A percentile compares a stretch with the other conserved stretches of the same genome.
Evolutionary conservation across 1,284 basidiomycete species (phyloP).

Genomic region (Cryptococcus sp.): DNA sequence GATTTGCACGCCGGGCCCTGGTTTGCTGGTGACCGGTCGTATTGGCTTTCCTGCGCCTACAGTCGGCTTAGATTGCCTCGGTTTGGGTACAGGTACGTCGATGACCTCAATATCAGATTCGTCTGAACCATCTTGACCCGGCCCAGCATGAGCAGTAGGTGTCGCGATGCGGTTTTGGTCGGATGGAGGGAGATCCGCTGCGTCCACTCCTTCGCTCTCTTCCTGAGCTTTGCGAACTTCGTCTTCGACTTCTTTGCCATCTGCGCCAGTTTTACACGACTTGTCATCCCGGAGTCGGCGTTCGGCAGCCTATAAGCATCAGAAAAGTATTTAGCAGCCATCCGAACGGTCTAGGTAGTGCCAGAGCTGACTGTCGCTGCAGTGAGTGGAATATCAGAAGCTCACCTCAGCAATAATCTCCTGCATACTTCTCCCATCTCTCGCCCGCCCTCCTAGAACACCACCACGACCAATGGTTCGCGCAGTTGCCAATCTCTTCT

Average conservation of each 20-base stretch:
- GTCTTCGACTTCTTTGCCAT: slow-evolving; percentile 58
- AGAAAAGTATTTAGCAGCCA: neutral
- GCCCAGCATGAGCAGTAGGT: neutral
- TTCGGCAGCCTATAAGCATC: slow-evolving; percentile 69
- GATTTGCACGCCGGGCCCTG: neutral
- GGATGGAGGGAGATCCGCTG: slow-evolving; percentile 62
- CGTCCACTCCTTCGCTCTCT: slow-evolving; percentile 64
- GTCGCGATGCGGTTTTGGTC: no score
- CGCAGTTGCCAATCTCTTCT: slow-evolving; percentile 62
- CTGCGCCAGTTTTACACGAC: slow-evolving; percentile 58
- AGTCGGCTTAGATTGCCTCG: slow-evolving; percentile 6
- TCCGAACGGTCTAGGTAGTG: neutral
- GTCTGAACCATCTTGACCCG: slow-evolving; percentile 20
- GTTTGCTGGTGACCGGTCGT: neutral
- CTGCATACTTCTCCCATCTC: slow-evolving; percentile 60
- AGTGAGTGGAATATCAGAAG: slow-evolving; percentile 11
- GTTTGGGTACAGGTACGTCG: neutral
- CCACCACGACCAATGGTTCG: slow-evolving; percentile 61
- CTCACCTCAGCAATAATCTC: slow-evolving; percentile 75
- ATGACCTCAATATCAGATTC: neutral
- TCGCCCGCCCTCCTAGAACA: slow-evolving; percentile 44
- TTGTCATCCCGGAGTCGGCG: slow-evolving; percentile 69
- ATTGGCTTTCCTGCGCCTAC: slow-evolving; percentile 3
- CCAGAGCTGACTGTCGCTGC: neutral
- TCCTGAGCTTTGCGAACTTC: slow-evolving; percentile 69